These are phyloP conservation scores for Agrocybe praecox DNA, from an alignment of 768 basidiomycete species.

Conservation along the genomic window DNA sequence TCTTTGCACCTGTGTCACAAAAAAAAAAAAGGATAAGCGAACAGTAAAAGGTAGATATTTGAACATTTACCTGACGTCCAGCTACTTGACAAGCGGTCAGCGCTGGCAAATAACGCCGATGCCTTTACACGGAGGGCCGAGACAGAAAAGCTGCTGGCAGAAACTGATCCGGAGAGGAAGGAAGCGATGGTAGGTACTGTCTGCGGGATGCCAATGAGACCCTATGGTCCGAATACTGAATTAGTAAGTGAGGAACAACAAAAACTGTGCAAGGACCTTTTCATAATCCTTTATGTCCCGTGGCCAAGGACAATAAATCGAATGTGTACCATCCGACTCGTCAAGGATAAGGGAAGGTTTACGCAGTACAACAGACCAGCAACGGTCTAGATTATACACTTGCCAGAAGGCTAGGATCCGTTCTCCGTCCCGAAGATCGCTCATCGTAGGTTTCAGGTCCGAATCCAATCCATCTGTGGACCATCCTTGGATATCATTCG, in stretches of 20 bases:
- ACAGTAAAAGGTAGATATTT: not conserved
- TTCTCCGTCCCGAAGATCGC: slow-evolving; percentile 66
- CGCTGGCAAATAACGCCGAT: slow-evolving; percentile 72
- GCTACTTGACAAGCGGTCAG: slow-evolving; percentile 57
- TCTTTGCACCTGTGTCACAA: slow-evolving; percentile 38
- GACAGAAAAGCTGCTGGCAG: slow-evolving; percentile 60
- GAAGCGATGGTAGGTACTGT: slow-evolving; percentile 61
- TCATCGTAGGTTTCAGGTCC: slow-evolving; percentile 60
- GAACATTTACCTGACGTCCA: slow-evolving; percentile 59
- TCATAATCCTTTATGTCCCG: slow-evolving; percentile 74
- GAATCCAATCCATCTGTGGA: slow-evolving; percentile 37
- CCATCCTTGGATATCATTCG: slow-evolving; percentile 35
- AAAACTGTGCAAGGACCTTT: slow-evolving; percentile 44
- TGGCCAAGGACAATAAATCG: slow-evolving; percentile 79
- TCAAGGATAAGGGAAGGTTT: slow-evolving; percentile 71
- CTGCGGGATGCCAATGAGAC: slow-evolving; percentile 51
- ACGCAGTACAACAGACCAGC: slow-evolving; percentile 76
- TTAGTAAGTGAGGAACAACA: not conserved
- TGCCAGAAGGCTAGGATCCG: slow-evolving; percentile 83
- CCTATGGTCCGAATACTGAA: slow-evolving; percentile 40
- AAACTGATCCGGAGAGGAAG: slow-evolving; percentile 63
- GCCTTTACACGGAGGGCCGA: slow-evolving; percentile 73
- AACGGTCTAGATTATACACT: slow-evolving; percentile 78
- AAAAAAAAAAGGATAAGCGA: slow-evolving; percentile 9
- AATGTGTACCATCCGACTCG: slow-evolving; percentile 52